Evolutionary conservation across 768 basidiomycete genomes (phyloP).

Genomic region (Boletus patriciae): DNA sequence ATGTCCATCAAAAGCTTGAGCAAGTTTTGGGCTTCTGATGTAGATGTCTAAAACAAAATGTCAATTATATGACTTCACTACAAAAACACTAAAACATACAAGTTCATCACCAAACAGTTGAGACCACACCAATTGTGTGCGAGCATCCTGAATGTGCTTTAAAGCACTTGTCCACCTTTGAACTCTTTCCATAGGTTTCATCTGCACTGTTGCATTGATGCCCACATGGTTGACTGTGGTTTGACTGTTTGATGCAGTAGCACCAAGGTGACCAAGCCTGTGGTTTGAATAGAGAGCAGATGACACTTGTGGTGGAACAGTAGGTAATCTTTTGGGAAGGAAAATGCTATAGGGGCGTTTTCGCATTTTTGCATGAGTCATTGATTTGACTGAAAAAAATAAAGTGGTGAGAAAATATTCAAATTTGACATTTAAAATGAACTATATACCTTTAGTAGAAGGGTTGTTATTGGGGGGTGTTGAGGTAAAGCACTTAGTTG

Average conservation of each 20-base stretch:
- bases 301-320: not conserved
- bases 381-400: not conserved
- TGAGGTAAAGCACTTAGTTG: too few species aligned
- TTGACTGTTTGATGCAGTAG: not conserved
- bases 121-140: not conserved
- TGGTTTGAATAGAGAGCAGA: not conserved
- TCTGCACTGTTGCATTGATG: not conserved
- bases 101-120: slow-evolving; percentile 22
- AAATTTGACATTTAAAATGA: not conserved
- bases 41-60: slow-evolving; percentile 1
- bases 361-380: not conserved
- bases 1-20: slow-evolving; percentile 23
- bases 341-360: not conserved
- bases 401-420: not conserved
- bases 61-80: not conserved
- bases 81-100: slow-evolving; percentile 10
- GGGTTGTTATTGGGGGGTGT: too few species aligned
- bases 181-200: not conserved
- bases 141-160: not conserved
- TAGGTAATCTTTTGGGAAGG: not conserved
- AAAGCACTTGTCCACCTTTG: slow-evolving; percentile 18
- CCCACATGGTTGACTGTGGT: not conserved
- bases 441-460: not conserved
- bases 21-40: slow-evolving; percentile 8
- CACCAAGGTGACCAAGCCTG: not conserved